A percentile compares a stretch with the other conserved stretches of the same genome.
Conservation (phyloP, 345 rosid species). For the Hibiscus mutabilis region DNA sequence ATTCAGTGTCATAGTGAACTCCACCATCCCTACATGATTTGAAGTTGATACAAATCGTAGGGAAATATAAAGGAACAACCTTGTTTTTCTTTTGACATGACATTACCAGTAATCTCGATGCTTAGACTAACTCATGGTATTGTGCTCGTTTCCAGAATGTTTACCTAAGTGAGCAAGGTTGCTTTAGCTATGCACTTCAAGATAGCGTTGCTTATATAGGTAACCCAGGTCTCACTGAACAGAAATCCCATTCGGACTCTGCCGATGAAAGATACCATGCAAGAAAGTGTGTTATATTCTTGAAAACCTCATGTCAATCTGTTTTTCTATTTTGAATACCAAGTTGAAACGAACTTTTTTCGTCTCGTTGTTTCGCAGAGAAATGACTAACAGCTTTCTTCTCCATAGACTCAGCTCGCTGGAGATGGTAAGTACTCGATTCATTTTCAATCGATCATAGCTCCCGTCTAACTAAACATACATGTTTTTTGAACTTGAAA, state of each 20-base stretch:
- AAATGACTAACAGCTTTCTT: slow-evolving; percentile 56
- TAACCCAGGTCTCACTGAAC: slow-evolving; percentile 19
- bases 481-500: slow-evolving; percentile 22
- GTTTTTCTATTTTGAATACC: not conserved
- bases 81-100: not conserved
- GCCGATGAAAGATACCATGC: slow-evolving; percentile 12
- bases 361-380: slow-evolving; percentile 27
- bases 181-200: slow-evolving; percentile 22
- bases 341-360: not conserved
- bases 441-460: not conserved
- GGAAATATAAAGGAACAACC: no score
- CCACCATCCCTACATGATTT: not conserved
- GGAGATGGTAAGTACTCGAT: slow-evolving; percentile 48
- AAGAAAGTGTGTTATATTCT: slow-evolving; percentile 10
- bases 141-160: slow-evolving; percentile 38
- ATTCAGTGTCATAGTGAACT: not conserved
- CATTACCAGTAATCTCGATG: not conserved
- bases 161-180: slow-evolving; percentile 50
- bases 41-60: not conserved
- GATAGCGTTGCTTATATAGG: slow-evolving; percentile 41
- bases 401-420: slow-evolving; percentile 57
- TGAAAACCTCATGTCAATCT: not conserved
- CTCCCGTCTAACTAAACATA: not conserved
- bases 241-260: slow-evolving; percentile 11
- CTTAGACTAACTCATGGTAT: not conserved